A percentile compares a stretch with the other conserved stretches of the same genome.
phyloP scores from a whole-genome alignment of 495 filamentous ascomycete species.

The Copromyces sp. region DNA sequence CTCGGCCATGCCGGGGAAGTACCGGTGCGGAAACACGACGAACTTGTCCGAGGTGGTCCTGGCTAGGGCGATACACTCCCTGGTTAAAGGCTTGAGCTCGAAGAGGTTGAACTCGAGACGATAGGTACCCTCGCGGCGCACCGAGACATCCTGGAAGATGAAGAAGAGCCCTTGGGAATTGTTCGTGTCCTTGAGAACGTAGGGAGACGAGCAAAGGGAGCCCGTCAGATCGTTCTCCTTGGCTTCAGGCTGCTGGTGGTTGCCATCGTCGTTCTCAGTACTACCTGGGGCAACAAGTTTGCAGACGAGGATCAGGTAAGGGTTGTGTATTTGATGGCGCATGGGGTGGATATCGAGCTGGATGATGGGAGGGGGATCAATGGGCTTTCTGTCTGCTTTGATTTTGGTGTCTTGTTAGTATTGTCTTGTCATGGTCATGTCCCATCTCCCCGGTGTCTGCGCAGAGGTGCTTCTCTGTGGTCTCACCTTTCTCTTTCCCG shows the following conservation, averaged over 20 bases:
- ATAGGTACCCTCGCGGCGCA: conserved; percentile 69
- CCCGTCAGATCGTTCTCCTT: conserved; percentile 53
- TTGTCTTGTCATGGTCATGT: conserved; percentile 4
- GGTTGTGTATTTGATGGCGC: conserved; percentile 51
- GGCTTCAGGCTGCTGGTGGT: conserved; percentile 17
- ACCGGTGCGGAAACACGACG: conserved; percentile 63
- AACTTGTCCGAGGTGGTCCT: conserved; percentile 66
- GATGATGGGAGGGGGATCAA: conserved; percentile 90
- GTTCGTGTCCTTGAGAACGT: conserved; percentile 83
- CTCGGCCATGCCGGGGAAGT: conserved; percentile 79
- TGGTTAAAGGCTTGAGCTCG: conserved; percentile 68
- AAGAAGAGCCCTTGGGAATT: conserved; percentile 94
- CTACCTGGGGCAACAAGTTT: conserved; percentile 33
- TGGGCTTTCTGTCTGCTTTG: conserved; percentile 71
- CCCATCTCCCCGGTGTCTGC: conserved; percentile 20
- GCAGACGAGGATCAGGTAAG: conserved; percentile 57
- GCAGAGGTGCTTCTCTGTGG: background rate
- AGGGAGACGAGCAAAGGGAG: conserved; percentile 81
- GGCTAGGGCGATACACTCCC: conserved; percentile 44
- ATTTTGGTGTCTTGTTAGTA: conserved; percentile 6
- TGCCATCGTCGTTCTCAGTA: conserved; percentile 44
- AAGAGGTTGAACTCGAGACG: conserved; percentile 79
- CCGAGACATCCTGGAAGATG: conserved; percentile 89
- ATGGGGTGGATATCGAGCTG: conserved; percentile 59
- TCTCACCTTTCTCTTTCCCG: conserved; percentile 54